Evolutionary conservation across 768 basidiomycete genomes (phyloP), one percentile per base, ranked within the genome.

Genomic region (Lentinula raphanica): DNA sequence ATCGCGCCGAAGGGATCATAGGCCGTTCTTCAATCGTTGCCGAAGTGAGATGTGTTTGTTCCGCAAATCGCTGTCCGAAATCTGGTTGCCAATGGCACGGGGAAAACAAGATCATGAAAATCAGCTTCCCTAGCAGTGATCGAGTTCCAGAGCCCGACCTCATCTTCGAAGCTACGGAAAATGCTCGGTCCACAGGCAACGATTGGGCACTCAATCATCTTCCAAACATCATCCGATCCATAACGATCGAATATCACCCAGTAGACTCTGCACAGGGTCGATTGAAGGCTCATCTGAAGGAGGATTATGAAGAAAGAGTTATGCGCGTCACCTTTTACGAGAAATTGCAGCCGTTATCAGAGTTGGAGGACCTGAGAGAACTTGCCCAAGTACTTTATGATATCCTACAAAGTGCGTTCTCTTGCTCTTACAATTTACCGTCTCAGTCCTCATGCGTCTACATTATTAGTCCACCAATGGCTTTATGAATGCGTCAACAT

Each of bases 201-300:
- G 19, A 49, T 19, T 58, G 56, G 46, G 56, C 42, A 17, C 29
- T 48, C 13, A 45, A 58, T n/a, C 56, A 58, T 49, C 46, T 58
- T 15, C 56, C 56, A 17, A 13, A 17, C 19, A 29, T 51, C 31
- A 17, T 31, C 15, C 21, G 27, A 7, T 48, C 21, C 25, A 48
- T 48, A 19, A 48, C 45, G 12, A 7, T 48, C 9, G 8, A 19
- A 0, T 40, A 46, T 27, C 11, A 46, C 40, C 11, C 45, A n/a
- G 19, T 13, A 27, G 15, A 31, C 45, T 7, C 35, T 2, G 39
- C 19, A 3, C 35, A 45, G 19, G 54, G 19, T 46, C n/a, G 29
- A 3, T 27, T 48, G 12, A 48, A 48, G 25, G 39, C 17, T 23
- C 29, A 40, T 7, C 12, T 25, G 0, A 40, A 45, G 38, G 28